Base-by-base conservation (phyloP, 352 stramenopile species). In the Lagenidium sp. region DNA sequence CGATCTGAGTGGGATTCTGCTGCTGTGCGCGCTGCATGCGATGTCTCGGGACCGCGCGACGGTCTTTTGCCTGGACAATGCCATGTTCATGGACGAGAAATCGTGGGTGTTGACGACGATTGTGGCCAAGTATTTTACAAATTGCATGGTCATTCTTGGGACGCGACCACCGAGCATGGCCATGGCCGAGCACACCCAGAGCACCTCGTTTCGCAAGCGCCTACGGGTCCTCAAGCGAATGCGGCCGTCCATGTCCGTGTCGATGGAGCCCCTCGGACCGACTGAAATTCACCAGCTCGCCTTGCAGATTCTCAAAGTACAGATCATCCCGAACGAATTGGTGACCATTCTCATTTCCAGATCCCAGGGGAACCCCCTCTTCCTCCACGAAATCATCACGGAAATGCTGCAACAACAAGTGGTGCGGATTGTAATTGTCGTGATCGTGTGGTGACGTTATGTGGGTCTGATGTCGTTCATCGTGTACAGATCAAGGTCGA, bases 11-110 rank as follows among this genome's bases (percentile, higher is more conserved):
- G 81, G 81, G 3, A 82, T 91, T 36, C 48, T 94, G 6, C 40
- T 94, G 36, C 61, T 94, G 1, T 91, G 73, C 42, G 74, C 71
- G 6, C 57, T 94, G 7, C 65, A 91, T 25, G 79, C 76, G 3
- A 83, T 94, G 48, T 87, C 76, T 2, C 78, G 79, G 7, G 60
- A 85, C 21, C 59, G 64, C 12, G 62, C 63, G 8, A 83, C 75
- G 0, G 57, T 94, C 1, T 82, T 94, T 32, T 88, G 71, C 32
- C 65, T 94, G 26, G 81, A 94, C 47, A 89, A 74, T 38, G 81
- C 81, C 13, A 91, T 90, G 78, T 77, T 88, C 45, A 90, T 91
- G 76, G 81, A 94, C 42, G 77, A 82, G 41, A 84, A 87, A 55
- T 89, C 74, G 26, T 94, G 81, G 81, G 69, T 74, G 22, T 44